Conservation (phyloP, 2,329 filamentous ascomycete genomes). For the Colletotrichum siamense region DNA sequence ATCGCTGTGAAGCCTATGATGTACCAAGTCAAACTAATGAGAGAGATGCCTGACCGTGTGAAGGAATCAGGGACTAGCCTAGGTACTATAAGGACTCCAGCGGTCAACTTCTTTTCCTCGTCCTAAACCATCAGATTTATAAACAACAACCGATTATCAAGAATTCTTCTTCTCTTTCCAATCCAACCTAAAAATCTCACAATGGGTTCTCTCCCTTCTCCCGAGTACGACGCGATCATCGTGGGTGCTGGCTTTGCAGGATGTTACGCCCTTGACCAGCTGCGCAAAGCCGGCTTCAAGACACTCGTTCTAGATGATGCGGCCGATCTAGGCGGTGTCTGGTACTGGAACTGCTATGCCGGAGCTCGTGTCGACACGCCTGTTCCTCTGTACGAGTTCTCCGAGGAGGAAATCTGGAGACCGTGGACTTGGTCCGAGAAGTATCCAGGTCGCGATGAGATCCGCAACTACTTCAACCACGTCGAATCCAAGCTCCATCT, state of each 20-base stretch:
- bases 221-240: constrained; percentile 23
- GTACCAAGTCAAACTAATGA: background rate
- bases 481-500: background rate
- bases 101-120: background rate
- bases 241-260: constrained; percentile 28
- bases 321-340: constrained; percentile 42
- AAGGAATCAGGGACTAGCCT: background rate
- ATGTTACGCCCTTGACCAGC: constrained; percentile 33
- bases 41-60: background rate
- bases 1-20: background rate
- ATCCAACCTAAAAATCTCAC: background rate
- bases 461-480: background rate
- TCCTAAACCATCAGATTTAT: background rate
- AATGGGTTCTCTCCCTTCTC: background rate
- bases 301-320: constrained; percentile 15
- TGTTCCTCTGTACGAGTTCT: constrained; percentile 39
- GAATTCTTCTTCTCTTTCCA: background rate
- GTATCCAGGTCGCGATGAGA: constrained; percentile 33
- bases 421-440: constrained; percentile 48
- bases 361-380: constrained; percentile 44
- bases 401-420: constrained; percentile 41
- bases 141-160: background rate
- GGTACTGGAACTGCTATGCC: constrained; percentile 49
- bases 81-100: background rate
- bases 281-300: constrained; percentile 38